Conservation (phyloP, 1,284 basidiomycete genomes). For the Somion occarium region DNA sequence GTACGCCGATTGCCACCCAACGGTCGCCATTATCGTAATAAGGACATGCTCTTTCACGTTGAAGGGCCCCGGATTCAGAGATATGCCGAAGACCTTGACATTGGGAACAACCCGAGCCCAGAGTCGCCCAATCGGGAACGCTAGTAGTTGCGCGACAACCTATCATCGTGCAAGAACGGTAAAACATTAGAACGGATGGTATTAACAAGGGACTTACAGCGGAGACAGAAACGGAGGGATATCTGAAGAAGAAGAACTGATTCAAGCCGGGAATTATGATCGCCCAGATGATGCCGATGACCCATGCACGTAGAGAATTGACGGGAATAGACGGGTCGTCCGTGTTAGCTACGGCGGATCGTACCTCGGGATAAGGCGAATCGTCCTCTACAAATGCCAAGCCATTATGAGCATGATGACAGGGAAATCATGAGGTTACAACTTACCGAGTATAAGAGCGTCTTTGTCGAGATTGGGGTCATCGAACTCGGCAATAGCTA, state of each 20-base stretch:
- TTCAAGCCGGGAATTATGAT: constrained; percentile 57
- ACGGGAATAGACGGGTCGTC: constrained; percentile 63
- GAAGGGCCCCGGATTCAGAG: constrained; percentile 70
- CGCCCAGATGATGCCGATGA: constrained; percentile 51
- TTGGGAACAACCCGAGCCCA: constrained; percentile 58
- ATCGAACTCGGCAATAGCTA: constrained; percentile 41
- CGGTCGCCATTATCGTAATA: constrained; percentile 75
- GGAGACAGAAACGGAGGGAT: constrained; percentile 46
- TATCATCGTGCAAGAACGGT: constrained; percentile 24
- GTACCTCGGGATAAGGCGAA: constrained; percentile 72
- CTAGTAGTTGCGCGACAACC: constrained; percentile 59
- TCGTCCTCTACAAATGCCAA: constrained; percentile 39
- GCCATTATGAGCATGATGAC: constrained; percentile 1
- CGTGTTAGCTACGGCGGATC: constrained; percentile 71
- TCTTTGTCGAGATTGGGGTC: constrained; percentile 62
- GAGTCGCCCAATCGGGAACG: constrained; percentile 57
- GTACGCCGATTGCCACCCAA: constrained; percentile 58
- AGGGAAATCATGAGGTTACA: not conserved
- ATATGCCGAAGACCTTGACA: constrained; percentile 31
- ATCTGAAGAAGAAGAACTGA: constrained; percentile 70
- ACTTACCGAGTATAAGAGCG: constrained; percentile 23
- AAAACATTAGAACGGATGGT: constrained; percentile 8
- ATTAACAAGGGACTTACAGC: constrained; percentile 21
- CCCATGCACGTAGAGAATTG: constrained; percentile 62
- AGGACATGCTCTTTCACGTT: constrained; percentile 69